Conservation (phyloP, 2,329 filamentous ascomycete genomes). For the Hymenoscyphus infarciens region DNA sequence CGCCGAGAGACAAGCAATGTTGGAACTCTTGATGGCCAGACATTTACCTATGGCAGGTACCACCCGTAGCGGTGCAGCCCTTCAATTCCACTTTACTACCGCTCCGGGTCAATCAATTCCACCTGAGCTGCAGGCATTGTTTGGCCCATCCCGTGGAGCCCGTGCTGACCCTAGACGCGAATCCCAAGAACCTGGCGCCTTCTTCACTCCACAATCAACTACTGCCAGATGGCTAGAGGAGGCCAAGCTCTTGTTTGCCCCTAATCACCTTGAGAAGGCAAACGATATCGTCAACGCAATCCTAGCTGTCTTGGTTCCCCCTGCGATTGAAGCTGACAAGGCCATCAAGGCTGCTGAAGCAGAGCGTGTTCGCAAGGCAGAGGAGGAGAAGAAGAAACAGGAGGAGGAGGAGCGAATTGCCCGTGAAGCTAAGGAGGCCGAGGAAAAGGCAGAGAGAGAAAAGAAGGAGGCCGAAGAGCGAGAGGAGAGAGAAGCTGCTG, state of each 20-base stretch:
- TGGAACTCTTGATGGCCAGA: slow-evolving; percentile 34
- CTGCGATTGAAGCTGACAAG: slow-evolving; percentile 78
- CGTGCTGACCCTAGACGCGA: slow-evolving; percentile 28
- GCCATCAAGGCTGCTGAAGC: slow-evolving; percentile 59
- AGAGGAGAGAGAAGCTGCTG: slow-evolving; percentile 60
- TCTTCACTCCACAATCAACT: slow-evolving; percentile 69
- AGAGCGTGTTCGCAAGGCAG: slow-evolving; percentile 51
- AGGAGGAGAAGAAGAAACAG: slow-evolving; percentile 59
- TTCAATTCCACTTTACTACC: slow-evolving; percentile 58
- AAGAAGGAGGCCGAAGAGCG: slow-evolving; percentile 69
- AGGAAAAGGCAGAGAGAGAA: slow-evolving; percentile 62
- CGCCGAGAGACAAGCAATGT: slow-evolving; percentile 21
- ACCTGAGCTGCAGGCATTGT: slow-evolving; percentile 48
- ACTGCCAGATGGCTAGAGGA: slow-evolving; percentile 83
- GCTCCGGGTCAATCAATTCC: slow-evolving; percentile 46
- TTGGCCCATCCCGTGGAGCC: slow-evolving; percentile 33
- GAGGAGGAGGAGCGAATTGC: slow-evolving; percentile 63
- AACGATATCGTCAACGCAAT: slow-evolving; percentile 66
- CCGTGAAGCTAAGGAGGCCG: slow-evolving; percentile 67
- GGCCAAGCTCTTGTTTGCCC: slow-evolving; percentile 78
- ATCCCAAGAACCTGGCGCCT: slow-evolving; percentile 33
- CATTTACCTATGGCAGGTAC: slow-evolving; percentile 34
- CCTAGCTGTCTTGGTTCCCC: slow-evolving; percentile 71
- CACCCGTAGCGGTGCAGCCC: slow-evolving; percentile 46
- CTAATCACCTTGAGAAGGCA: slow-evolving; percentile 63